Evolutionary conservation across 2,329 filamentous ascomycete species (phyloP).

Genomic region (Camptophora hylomeconis): DNA sequence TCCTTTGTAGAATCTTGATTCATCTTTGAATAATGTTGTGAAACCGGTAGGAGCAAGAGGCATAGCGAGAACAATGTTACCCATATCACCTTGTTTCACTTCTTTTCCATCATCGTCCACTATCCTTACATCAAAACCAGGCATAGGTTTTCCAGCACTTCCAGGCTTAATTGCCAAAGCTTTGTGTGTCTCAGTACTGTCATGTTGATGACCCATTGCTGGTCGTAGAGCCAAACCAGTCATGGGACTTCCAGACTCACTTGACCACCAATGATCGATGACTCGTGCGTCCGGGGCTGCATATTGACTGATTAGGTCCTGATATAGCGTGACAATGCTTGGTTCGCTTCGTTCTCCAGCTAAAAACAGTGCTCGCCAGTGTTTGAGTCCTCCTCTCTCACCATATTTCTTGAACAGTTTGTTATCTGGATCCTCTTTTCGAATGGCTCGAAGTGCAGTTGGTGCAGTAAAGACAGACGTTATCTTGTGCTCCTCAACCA

Average conservation of each 20-base stretch:
- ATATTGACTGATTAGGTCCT: slow-evolving; percentile 55
- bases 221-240: slow-evolving; percentile 53
- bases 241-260: slow-evolving; percentile 57
- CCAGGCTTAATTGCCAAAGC: slow-evolving; percentile 62
- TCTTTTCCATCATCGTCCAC: slow-evolving; percentile 71
- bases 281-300: slow-evolving; percentile 50
- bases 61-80: slow-evolving; percentile 75
- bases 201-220: slow-evolving; percentile 38
- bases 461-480: slow-evolving; percentile 78
- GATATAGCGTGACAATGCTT: slow-evolving; percentile 69
- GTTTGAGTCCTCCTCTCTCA: slow-evolving; percentile 54
- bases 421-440: slow-evolving; percentile 71
- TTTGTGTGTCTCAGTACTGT: slow-evolving; percentile 19
- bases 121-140: slow-evolving; percentile 74
- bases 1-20: slow-evolving; percentile 70
- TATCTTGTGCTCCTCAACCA: slow-evolving; percentile 70
- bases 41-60: slow-evolving; percentile 80
- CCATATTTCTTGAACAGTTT: slow-evolving; percentile 51
- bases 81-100: slow-evolving; percentile 61
- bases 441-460: slow-evolving; percentile 74
- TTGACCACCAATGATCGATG: slow-evolving; percentile 65
- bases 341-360: slow-evolving; percentile 86
- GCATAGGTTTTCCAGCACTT: slow-evolving; percentile 81
- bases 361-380: slow-evolving; percentile 63
- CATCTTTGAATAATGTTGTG: slow-evolving; percentile 73